phyloP scores from a whole-genome alignment of 768 basidiomycete species.

The Xerocomus spinulosus region DNA sequence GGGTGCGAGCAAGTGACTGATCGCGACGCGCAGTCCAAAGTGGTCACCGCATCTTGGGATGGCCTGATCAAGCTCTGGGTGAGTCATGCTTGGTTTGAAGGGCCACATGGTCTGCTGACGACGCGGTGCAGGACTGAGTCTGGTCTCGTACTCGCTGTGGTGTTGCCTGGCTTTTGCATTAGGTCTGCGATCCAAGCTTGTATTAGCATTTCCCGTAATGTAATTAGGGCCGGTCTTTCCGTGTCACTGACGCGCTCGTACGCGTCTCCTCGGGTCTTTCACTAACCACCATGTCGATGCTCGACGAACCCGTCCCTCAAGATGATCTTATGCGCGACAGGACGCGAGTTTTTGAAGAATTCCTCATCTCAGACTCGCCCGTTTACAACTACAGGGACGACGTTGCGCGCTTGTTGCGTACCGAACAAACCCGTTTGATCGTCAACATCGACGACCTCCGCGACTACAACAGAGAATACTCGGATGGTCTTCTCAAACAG shows the following conservation, averaged over 20 bases:
- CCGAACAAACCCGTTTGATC: conserved; percentile 81
- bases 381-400: conserved; percentile 82
- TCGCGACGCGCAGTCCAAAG: conserved; percentile 67
- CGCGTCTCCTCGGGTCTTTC: conserved; percentile 6
- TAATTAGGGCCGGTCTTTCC: conserved; percentile 37
- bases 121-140: conserved; percentile 29
- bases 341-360: conserved; percentile 77
- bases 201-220: too few relatives aligned
- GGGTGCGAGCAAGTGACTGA: conserved; percentile 7
- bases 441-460: conserved; percentile 96
- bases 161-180: too few relatives aligned
- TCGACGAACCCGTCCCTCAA: conserved; percentile 55
- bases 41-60: conserved; percentile 97
- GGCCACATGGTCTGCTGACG: conserved; percentile 1
- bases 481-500: conserved; percentile 84
- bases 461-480: conserved; percentile 83
- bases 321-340: conserved; percentile 75
- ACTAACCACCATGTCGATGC: conserved; percentile 29
- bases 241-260: conserved; percentile 17
- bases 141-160: neutral
- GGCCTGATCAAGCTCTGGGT: conserved; percentile 98
- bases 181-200: too few relatives aligned
- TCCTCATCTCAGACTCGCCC: conserved; percentile 63
- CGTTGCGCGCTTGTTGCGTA: conserved; percentile 76
- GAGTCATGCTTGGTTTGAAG: conserved; percentile 27